Evolutionary conservation across 2,329 filamentous ascomycete species (phyloP).

Genomic region (Cordyceps cicadae): DNA sequence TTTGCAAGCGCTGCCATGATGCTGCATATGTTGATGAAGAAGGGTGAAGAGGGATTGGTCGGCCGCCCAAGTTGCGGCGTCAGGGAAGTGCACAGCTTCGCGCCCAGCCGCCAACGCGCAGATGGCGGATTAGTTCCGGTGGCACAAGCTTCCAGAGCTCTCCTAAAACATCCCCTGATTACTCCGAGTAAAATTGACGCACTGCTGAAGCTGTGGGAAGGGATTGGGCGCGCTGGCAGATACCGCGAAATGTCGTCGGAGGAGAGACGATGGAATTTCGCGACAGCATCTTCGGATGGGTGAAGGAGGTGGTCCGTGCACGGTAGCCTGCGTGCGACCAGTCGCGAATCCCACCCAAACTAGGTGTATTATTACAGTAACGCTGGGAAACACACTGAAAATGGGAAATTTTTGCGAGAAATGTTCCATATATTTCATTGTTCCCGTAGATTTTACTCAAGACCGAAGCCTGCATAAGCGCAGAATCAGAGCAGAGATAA

Average conservation of each 20-base stretch:
- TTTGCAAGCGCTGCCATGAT: slow-evolving; percentile 37
- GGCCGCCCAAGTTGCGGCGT: neutral
- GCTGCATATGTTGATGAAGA: neutral
- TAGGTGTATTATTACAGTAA: neutral
- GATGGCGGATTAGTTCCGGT: neutral
- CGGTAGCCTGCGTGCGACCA: neutral
- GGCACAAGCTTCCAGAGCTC: neutral
- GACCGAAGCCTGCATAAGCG: too few relatives aligned
- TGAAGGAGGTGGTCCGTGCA: slow-evolving; percentile 12
- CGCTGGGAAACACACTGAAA: neutral
- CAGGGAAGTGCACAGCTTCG: slow-evolving; percentile 4
- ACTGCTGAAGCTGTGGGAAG: neutral
- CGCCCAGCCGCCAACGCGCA: neutral
- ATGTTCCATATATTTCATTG: neutral
- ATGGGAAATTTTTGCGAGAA: neutral
- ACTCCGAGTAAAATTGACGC: neutral
- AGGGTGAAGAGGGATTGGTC: neutral
- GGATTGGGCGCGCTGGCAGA: neutral
- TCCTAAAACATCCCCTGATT: neutral
- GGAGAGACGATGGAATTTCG: slow-evolving; percentile 11
- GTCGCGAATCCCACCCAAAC: neutral
- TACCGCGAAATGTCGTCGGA: slow-evolving; percentile 5
- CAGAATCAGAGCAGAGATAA: neutral
- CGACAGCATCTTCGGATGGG: slow-evolving; percentile 2
- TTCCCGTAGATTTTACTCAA: neutral